Evolutionary conservation across 108 stramenopile genomes (phyloP), one percentile per base, ranked within the genome.

Genomic region (Stephanodiscus triporus): DNA sequence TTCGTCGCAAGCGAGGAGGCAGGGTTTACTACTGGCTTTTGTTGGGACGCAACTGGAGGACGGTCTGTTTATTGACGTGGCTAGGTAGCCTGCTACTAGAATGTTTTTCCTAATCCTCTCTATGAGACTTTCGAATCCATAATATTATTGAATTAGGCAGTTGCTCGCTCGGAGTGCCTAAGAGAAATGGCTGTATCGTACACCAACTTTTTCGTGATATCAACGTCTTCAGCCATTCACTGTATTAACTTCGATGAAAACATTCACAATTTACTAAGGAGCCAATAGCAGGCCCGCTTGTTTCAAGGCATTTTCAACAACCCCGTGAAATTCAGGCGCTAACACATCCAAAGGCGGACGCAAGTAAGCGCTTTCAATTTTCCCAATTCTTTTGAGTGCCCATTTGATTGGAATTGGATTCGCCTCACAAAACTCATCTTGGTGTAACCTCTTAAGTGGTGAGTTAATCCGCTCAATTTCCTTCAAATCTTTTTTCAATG

Each of bases 331-430:
- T 16, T 74, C 73, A 13, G 77, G 73, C 30, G 72, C 54, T 49
- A 83, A 59, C 43, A 68, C 82, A 78, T 78, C 82, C 45, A 83
- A 64, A 17, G 82, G 82, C 22, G 82, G 82, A n/a, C 82, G 82
- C 55, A 78, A 53, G 22, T 70, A 78, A 9, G 73, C 64, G 36
- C 62, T 66, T 16, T 73, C 77, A 50, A 83, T 83, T 68, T 76
- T 73, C 17, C 82, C 82, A 53, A 83, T 83, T 36, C 70, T 60
- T 49, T 83, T 74, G 23, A 83, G 61, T 29, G 82, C 84, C 76
- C 76, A 82, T 57, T 91, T 91, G 30, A 77, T 76, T 23, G 88
- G 87, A 36, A 91, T 89, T 20, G 90, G 90, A 63, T 89, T 89
- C 5, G 87, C 72, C 81, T 89, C 81, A n/a, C 83, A 66, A 64